Conservation (phyloP, 164 flowering plant genomes). For the Euptelea pleiosperma region DNA sequence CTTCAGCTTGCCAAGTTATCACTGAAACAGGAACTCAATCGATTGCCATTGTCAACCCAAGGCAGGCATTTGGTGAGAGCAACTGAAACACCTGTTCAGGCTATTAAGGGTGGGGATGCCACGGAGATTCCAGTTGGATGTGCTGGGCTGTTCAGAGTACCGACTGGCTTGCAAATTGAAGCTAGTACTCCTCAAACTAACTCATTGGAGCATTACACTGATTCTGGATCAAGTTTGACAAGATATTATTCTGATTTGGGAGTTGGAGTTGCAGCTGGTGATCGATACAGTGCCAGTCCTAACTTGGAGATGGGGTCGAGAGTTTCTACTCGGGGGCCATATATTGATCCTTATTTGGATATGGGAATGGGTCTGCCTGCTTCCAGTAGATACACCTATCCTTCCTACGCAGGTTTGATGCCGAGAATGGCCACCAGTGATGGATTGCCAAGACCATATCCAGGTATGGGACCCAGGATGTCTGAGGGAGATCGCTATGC, state of each 20-base stretch:
- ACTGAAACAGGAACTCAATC: slow-evolving; percentile 40
- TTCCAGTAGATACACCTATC: slow-evolving; percentile 13
- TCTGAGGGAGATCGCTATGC: slow-evolving; percentile 6
- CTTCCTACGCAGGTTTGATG: slow-evolving; percentile 11
- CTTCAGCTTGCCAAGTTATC: slow-evolving; percentile 65
- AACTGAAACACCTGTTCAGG: slow-evolving; percentile 18
- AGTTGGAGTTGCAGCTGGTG: slow-evolving; percentile 6
- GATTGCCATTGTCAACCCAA: slow-evolving; percentile 19
- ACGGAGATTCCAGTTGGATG: slow-evolving; percentile 18
- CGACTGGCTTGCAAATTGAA: slow-evolving; percentile 9
- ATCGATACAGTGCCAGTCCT: slow-evolving; percentile 11
- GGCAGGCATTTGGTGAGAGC: slow-evolving; percentile 15
- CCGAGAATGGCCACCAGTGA: slow-evolving; percentile 14
- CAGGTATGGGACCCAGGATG: slow-evolving; percentile 8
- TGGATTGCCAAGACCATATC: slow-evolving; percentile 6
- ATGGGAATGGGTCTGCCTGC: slow-evolving; percentile 8
- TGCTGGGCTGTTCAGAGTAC: slow-evolving; percentile 27
- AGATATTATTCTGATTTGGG: slow-evolving; percentile 13
- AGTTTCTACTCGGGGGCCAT: slow-evolving; percentile 17
- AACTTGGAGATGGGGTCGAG: slow-evolving; percentile 18
- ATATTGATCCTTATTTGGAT: slow-evolving; percentile 11
- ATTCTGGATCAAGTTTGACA: slow-evolving; percentile 12
- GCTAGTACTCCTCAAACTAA: not conserved
- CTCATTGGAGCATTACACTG: slow-evolving; percentile 11
- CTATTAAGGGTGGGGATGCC: slow-evolving; percentile 7